Evolutionary conservation across 2,329 filamentous ascomycete genomes (phyloP), one percentile per base, ranked within the genome.

Genomic region (Colletotrichum sp.): DNA sequence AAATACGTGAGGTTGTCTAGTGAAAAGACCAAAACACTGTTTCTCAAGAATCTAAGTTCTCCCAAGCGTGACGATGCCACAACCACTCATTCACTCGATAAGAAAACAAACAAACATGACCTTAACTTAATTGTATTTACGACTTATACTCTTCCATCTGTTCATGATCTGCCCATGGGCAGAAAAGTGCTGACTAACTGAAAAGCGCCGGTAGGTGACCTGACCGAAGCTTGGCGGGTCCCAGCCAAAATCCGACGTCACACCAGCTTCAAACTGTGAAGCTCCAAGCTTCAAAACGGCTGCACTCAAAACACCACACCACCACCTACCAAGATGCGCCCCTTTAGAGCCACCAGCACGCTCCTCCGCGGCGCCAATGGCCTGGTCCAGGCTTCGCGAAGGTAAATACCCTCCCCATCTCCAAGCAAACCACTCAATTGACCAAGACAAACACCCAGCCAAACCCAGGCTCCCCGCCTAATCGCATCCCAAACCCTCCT

Each of bases 301-400:
- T 24, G 52, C 30, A 13, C 18, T 7, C 34, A 64, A 64, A 63
- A 6, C 69, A 36, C 69, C 52, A 39, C 44, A 21, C n/a, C 44
- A 21, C 44, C 44, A 32, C 44, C 6, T 3, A 2, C 32, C 39
- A 64, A 15, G n/a, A 76, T 76, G 73, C 36, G 55, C 59, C 21
- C 30, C 15, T 39, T 74, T 18, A 59, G 30, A 60, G 65, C 49
- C 18, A 24, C 57, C 59, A 74, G 49, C 39, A 13, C 64, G 34
- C 59, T 76, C 18, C 44, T 78, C 15, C 69, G 39, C 16, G 44
- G 69, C 24, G 62, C 62, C 75, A 78, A 78, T 78, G 77, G 71
- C 72, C 55, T 78, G 4, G 10, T 44, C 1, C 24, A 26, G 26
- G 71, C 69, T 68, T 65, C 69, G 18, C 32, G 44, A 64, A 71